Base-by-base conservation (phyloP, 1,284 basidiomycete genomes). In the Ustilago xerochloae region DNA sequence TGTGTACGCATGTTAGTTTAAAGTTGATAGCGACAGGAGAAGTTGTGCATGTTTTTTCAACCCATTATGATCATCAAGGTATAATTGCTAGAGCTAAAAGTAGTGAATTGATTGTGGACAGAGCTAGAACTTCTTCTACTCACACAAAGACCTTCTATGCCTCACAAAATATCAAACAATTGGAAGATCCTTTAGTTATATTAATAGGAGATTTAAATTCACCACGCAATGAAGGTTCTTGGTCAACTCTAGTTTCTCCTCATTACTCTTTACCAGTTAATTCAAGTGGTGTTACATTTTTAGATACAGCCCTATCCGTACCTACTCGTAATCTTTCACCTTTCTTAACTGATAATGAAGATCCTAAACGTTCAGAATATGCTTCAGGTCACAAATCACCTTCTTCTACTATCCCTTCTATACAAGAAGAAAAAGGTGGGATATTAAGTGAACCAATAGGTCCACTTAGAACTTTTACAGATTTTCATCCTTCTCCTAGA, bases 41-140 rank as follows among this genome's bases (percentile, higher is more conserved):
- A 49, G 51, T 75, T 33, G 39, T 79, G 3, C 78, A 79, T 47
- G 63, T 78, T 60, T 76, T 78, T 35, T 73, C 68, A 5, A 78
- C 75, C 28, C 78, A 79, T 55, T 79, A 78, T 56, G 78, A 79
- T 35, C 69, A 79, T 36, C 61, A 70, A 33, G 78, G 78, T n/a
- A 50, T 70, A 7, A 18, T 70, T 4, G 72, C 75, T 1, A 53
- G 78, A 4, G 60, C 59, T 13, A 63, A 77, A 47, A 64, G 58
- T 12, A 63, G 63, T 20, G 57, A 69, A n/a, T 51, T 79, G 10
- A 73, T 79, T 45, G 61, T 75, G 7, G 50, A 63, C 3, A 50
- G 66, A 10, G 71, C 78, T 0, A 51, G 67, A 0, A 36, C 35
- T n/a, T 75, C 76, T 2, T 60, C 61, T 4, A 39, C 50, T 2